Base-by-base conservation (phyloP, 108 stramenopile genomes). In the Pseudonitzschia multiseries region DNA sequence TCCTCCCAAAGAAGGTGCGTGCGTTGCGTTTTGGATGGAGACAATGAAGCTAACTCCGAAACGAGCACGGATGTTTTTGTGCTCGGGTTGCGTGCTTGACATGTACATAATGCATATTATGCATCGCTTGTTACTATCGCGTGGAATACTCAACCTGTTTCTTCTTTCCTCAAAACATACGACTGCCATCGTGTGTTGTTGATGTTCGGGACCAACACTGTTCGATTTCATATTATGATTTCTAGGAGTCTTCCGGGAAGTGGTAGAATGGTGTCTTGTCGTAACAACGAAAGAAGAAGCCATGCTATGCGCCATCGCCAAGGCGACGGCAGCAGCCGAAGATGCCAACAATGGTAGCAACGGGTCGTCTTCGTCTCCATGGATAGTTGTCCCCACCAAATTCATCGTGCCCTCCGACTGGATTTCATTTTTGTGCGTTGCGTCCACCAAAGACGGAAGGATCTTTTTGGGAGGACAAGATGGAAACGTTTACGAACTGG, bases 401-500 rank as follows among this genome's bases (percentile, higher is more conserved):
- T 97, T 94, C 71, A 71, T 75, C 14, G 57, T 97, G 27, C 88
- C 95, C 4, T 94, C 96, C 21, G 97, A 99, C 73, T 85, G 85
- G 64, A 78, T 97, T 20, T 85, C 94, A 0, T 88, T 96, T 61
- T 68, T 93, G 33, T 89, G 85, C 29, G 85, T 97, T 65, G 74
- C 74, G 28, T 95, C 94, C 0, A 89, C 89, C 24, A 64, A 76
- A 12, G 71, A 78, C 62, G 98, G 98, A 10, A 82, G 98, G 26
- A 92, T 97, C 51, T 97, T 99, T 73, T 82, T 99, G 85, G 98
- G 96, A 29, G 98, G 98, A 21, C 87, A 86, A 69, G 98, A 99
- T 80, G 96, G 96, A 40, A 89, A 90, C 67, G 57, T 99, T 20
- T 97, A 97, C 77, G 98, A 97, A 75, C 79, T 96, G 79, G 73